These are phyloP conservation scores for Diaporthe vaccinii DNA, from an alignment of 2,329 filamentous ascomycete genomes.

Conservation along the genomic window DNA sequence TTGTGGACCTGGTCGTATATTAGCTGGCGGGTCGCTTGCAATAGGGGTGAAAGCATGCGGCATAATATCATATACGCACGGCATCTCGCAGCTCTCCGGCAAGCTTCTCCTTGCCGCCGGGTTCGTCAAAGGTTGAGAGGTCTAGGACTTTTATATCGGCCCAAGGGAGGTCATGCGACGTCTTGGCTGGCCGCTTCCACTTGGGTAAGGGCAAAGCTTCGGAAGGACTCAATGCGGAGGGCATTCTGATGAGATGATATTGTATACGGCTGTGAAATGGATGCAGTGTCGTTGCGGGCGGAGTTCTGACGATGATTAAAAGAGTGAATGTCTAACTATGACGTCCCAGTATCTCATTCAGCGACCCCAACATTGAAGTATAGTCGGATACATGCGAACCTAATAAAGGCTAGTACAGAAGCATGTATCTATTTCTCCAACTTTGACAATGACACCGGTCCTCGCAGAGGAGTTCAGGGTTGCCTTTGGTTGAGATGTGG, in stretches of 20 bases:
- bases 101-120: constrained; percentile 64
- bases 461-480: background rate
- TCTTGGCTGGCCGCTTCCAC: constrained; percentile 49
- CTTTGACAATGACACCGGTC: background rate
- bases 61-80: constrained; percentile 45
- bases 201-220: constrained; percentile 42
- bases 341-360: background rate
- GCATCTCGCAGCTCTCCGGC: constrained; percentile 66
- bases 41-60: constrained; percentile 41
- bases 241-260: constrained; percentile 16
- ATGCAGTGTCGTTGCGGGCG: background rate
- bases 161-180: constrained; percentile 53
- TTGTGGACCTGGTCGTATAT: constrained; percentile 44
- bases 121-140: constrained; percentile 60
- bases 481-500: background rate
- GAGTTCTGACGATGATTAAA: background rate
- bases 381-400: background rate
- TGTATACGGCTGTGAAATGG: background rate
- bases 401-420: background rate
- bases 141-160: constrained; percentile 68
- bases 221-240: constrained; percentile 33
- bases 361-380: background rate
- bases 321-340: background rate
- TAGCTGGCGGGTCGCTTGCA: background rate
- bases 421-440: constrained; percentile 4